Evolutionary conservation across 1,284 basidiomycete species (phyloP), one percentile per base, ranked within the genome.

Genomic region (Abortiporus biennis): DNA sequence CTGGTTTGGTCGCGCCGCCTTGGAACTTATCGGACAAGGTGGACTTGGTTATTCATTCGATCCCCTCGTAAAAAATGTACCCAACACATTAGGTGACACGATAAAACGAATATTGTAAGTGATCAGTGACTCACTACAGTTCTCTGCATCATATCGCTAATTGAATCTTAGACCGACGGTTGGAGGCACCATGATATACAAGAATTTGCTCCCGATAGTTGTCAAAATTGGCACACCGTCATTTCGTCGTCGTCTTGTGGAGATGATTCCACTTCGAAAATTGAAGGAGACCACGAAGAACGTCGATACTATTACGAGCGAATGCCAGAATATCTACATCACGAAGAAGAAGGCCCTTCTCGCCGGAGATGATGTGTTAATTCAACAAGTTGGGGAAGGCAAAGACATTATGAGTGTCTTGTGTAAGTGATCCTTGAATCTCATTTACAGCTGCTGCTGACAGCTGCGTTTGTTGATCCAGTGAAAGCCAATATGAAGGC

Each of bases 41-140:
- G 62, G 62, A 1, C 51, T 66, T 6, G 64, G 63, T 1, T 61
- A 64, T 45, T 58, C 62, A 5, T 66, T 67, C 47, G 54, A 61
- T 40, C 51, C 59, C 3, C 51, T 65, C 15, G 48, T 47, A 17
- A 43, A 49, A 3, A 47, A 55, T 19, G 43, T 38, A 11, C 38
- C 47, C 1, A 54, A 62, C 38, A 45, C 46, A n/a, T 61, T 54
- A 31, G 54, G 53, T 3, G 48, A 57, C 11, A 49, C 63, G 2
- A 39, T 65, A 15, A 64, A 64, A 50, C 40, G 43, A 6, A 44
- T 63, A 11, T 39, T 57, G 63, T 64, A 32, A 42, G 55, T 45
- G n/a, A 20, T 1, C 22, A 13, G 15, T 23, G 17, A 3, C 23
- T 15, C 6, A 5, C 8, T 16, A 17, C 9, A 15, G 17, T 37